These are phyloP conservation scores for Bondarzewia mesenterica DNA, from an alignment of 1,284 basidiomycete genomes.

Conservation along the genomic window DNA sequence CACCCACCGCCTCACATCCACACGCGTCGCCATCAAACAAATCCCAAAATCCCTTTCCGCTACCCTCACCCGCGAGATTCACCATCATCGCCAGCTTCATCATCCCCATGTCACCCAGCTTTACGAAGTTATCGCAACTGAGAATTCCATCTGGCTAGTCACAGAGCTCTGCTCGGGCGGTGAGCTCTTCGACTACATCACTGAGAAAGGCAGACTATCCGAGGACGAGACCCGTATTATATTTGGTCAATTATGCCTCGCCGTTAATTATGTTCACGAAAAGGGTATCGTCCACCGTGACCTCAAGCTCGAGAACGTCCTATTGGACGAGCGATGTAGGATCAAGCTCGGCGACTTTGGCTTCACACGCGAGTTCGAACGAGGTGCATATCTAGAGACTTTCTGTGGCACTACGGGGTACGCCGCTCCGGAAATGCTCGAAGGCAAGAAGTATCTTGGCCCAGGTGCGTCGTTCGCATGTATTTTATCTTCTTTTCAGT, in stretches of 20 bases:
- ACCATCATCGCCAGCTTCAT: conserved; percentile 94
- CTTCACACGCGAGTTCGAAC: conserved; percentile 92
- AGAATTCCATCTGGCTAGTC: conserved; percentile 92
- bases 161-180: conserved; percentile 95
- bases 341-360: conserved; percentile 95
- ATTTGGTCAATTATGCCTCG: conserved; percentile 95
- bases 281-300: conserved; percentile 94
- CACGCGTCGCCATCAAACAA: conserved; percentile 94
- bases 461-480: conserved; percentile 46
- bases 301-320: conserved; percentile 92
- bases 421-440: conserved; percentile 92
- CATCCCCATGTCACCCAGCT: conserved; percentile 94
- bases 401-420: conserved; percentile 97
- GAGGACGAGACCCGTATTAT: conserved; percentile 80
- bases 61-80: conserved; percentile 91
- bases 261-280: conserved; percentile 84
- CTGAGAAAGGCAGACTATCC: conserved; percentile 82
- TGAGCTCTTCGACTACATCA: conserved; percentile 95
- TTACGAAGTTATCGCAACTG: conserved; percentile 97
- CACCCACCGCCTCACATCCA: conserved; percentile 84
- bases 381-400: conserved; percentile 81
- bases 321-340: conserved; percentile 81
- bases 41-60: conserved; percentile 90
- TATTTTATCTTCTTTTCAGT: conserved; percentile 15
- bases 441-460: conserved; percentile 85